Conservation (phyloP, 345 rosid species). For the Murraya koenigii region DNA sequence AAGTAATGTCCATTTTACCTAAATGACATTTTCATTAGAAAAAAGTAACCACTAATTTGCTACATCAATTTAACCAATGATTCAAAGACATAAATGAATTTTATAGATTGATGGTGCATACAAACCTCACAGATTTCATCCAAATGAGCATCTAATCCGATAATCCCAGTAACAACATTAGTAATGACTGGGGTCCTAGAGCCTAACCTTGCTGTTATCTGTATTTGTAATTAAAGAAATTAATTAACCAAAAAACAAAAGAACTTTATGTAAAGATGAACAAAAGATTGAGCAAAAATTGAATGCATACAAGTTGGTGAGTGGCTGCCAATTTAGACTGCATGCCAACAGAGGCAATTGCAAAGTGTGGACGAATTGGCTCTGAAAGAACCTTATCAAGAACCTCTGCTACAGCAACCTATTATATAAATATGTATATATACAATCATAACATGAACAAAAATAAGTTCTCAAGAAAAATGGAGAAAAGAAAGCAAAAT, state of each 20-base stretch:
- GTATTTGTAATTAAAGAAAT: background rate
- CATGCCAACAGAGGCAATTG: conserved; percentile 38
- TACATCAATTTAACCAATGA: background rate
- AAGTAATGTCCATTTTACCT: conserved; percentile 23
- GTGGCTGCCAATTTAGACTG: conserved; percentile 29
- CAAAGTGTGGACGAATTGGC: conserved; percentile 68
- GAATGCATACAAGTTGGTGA: conserved; percentile 21
- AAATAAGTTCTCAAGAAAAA: background rate
- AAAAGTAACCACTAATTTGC: background rate
- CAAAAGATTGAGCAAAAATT: background rate
- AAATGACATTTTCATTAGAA: background rate
- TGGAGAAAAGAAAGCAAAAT: too few species aligned
- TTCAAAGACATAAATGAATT: background rate
- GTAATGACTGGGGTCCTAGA: conserved; percentile 23
- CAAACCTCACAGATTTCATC: conserved; percentile 25
- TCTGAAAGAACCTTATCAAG: conserved; percentile 55
- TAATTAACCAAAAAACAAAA: background rate
- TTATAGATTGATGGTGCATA: background rate
- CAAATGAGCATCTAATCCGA: conserved; percentile 25
- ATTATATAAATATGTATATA: background rate
- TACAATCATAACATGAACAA: background rate
- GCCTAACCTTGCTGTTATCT: conserved; percentile 26
- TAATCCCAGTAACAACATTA: conserved; percentile 23
- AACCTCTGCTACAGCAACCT: conserved; percentile 61
- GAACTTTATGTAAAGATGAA: background rate